Evolutionary conservation across 768 basidiomycete genomes (phyloP).

Genomic region (Hypholoma fasciculare): DNA sequence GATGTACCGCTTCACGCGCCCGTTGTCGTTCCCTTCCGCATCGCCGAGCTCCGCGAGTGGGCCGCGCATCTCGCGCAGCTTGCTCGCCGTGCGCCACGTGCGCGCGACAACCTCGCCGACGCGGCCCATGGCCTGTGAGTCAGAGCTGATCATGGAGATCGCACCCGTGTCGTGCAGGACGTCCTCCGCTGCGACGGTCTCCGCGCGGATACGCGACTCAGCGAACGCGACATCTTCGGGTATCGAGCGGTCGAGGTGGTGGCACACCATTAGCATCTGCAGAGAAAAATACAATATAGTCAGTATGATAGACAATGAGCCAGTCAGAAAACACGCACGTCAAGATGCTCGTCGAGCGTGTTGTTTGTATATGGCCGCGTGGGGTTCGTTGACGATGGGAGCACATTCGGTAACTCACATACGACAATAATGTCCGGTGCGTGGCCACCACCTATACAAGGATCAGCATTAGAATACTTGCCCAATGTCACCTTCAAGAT

Average conservation of each 20-base stretch:
- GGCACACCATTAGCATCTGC: constrained; percentile 99
- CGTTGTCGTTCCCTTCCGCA: constrained; percentile 72
- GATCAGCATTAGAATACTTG: not conserved
- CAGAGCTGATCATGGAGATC: constrained; percentile 95
- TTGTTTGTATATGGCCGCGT: constrained; percentile 90
- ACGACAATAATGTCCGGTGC: constrained; percentile 99
- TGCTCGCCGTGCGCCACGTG: constrained; percentile 97
- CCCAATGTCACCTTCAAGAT: not conserved
- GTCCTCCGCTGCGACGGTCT: constrained; percentile 98
- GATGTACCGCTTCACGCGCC: constrained; percentile 90
- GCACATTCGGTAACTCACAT: constrained; percentile 83
- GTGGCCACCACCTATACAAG: constrained; percentile 76
- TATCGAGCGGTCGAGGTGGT: constrained; percentile 90
- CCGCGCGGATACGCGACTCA: constrained; percentile 93
- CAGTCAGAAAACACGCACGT: constrained; percentile 51
- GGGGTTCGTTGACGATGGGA: constrained; percentile 97
- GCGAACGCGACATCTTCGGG: constrained; percentile 95
- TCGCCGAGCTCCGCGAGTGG: constrained; percentile 75
- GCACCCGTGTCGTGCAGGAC: constrained; percentile 91
- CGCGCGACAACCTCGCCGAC: constrained; percentile 92
- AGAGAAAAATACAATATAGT: not conserved
- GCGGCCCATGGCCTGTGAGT: constrained; percentile 98
- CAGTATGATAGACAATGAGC: too few species aligned
- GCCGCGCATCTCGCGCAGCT: constrained; percentile 82
- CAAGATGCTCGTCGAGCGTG: constrained; percentile 95